Conservation (phyloP, 2,329 filamentous ascomycete genomes). For the Fusarium verrucosum region DNA sequence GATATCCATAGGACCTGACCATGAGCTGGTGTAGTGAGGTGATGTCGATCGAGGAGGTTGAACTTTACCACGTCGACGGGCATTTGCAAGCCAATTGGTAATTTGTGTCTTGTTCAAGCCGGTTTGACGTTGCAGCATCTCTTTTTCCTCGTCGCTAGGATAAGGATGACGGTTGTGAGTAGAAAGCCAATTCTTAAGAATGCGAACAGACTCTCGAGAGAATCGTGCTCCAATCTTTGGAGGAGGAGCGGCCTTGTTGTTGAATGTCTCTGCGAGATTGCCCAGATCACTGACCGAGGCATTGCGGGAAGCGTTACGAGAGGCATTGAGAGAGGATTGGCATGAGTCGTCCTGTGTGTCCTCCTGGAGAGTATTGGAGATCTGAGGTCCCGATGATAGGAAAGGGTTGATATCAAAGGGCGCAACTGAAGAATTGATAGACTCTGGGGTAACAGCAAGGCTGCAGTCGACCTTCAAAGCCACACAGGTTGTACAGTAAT, state of each 20-base stretch:
- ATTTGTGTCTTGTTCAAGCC: constrained; percentile 86
- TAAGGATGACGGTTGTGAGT: constrained; percentile 86
- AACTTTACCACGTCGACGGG: constrained; percentile 82
- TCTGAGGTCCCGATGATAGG: constrained; percentile 56
- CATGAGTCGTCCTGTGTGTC: constrained; percentile 40
- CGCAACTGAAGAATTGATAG: constrained; percentile 47
- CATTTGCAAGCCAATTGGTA: constrained; percentile 92
- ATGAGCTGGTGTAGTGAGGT: constrained; percentile 69
- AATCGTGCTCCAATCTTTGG: constrained; percentile 80
- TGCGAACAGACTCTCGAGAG: constrained; percentile 79
- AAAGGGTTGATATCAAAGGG: constrained; percentile 59
- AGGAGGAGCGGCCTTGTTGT: constrained; percentile 46
- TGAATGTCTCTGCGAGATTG: constrained; percentile 38
- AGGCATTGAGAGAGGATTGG: constrained; percentile 40
- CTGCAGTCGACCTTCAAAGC: constrained; percentile 68
- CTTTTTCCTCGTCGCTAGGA: constrained; percentile 87
- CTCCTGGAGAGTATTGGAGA: constrained; percentile 48
- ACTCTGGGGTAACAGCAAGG: constrained; percentile 55
- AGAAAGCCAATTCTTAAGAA: constrained; percentile 85
- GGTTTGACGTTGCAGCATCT: constrained; percentile 78
- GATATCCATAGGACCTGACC: constrained; percentile 76
- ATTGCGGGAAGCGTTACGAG: constrained; percentile 42
- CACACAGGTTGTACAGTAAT: constrained; percentile 70
- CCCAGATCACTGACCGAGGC: constrained; percentile 44
- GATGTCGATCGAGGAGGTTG: constrained; percentile 73